These are phyloP conservation scores for Leccinum pellstonianum DNA, from an alignment of 768 basidiomycete genomes.

Conservation along the genomic window DNA sequence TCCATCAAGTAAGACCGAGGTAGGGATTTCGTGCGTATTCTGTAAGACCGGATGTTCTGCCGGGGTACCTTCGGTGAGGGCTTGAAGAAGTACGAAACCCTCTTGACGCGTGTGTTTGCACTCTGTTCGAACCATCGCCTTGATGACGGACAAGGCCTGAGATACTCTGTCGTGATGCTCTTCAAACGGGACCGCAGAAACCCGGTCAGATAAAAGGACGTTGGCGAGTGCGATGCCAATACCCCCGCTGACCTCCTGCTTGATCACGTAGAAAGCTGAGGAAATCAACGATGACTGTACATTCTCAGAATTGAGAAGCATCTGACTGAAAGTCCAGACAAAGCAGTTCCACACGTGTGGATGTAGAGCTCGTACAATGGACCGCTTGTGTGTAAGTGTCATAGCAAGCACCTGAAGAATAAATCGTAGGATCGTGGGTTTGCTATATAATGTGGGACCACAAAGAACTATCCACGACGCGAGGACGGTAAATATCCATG, in stretches of 20 bases:
- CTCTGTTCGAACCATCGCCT: conserved; percentile 36
- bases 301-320: conserved; percentile 28
- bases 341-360: conserved; percentile 52
- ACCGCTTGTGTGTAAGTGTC: conserved; percentile 35
- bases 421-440: conserved; percentile 37
- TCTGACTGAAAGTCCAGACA: conserved; percentile 52
- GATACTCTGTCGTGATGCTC: conserved; percentile 27
- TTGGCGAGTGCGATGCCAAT: conserved; percentile 43
- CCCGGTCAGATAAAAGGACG: conserved; percentile 34
- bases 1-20: conserved; percentile 45
- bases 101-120: conserved; percentile 30
- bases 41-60: conserved; percentile 6
- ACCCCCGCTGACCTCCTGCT: conserved; percentile 46
- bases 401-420: conserved; percentile 36
- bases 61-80: conserved; percentile 32
- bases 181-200: not conserved
- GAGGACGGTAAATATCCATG: conserved; percentile 45
- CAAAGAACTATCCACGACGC: conserved; percentile 49
- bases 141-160: conserved; percentile 38
- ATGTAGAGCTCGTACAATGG: conserved; percentile 38
- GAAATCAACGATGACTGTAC: conserved; percentile 30
- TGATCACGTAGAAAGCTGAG: conserved; percentile 42
- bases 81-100: conserved; percentile 36
- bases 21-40: conserved; percentile 25
- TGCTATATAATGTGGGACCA: conserved; percentile 44